phyloP scores from a whole-genome alignment of 345 rosid genomes.

The Gossypium ekmanianum region DNA sequence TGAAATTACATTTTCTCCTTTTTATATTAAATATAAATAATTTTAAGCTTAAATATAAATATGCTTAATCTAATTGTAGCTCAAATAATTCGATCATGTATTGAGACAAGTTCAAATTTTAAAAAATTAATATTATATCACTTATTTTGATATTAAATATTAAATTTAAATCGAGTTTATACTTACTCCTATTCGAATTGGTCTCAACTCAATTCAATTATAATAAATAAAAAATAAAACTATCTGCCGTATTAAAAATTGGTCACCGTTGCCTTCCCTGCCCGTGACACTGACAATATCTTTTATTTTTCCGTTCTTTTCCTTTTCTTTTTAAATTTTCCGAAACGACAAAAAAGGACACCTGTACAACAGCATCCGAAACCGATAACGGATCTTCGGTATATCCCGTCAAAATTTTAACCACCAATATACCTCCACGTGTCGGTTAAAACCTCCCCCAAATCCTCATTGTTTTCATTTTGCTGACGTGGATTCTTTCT shows the following conservation, averaged over 20 bases:
- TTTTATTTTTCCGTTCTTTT: background rate
- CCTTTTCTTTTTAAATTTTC: no score
- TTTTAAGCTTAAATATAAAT: no score
- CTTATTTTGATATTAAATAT: rapidly evolving
- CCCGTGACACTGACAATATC: no score
- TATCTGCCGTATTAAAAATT: background rate
- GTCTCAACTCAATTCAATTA: no score
- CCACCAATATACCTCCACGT: conserved; percentile 17
- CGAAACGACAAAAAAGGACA: background rate
- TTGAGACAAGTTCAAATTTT: rapidly evolving
- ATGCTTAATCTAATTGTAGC: rapidly evolving
- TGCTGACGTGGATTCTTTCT: background rate
- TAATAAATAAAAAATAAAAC: no score
- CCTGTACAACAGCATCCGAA: background rate
- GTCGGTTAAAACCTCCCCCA: background rate
- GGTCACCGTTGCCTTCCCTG: background rate
- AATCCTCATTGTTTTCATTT: background rate
- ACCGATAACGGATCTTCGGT: background rate
- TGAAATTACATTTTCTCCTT: no score
- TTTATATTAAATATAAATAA: no score
- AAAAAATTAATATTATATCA: no score
- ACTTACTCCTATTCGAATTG: rapidly evolving
- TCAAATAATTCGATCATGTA: no score
- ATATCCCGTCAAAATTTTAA: background rate
- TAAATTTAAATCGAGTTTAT: no score